Conservation (phyloP, 2,329 filamentous ascomycete genomes). For the Monilinia polystroma region DNA sequence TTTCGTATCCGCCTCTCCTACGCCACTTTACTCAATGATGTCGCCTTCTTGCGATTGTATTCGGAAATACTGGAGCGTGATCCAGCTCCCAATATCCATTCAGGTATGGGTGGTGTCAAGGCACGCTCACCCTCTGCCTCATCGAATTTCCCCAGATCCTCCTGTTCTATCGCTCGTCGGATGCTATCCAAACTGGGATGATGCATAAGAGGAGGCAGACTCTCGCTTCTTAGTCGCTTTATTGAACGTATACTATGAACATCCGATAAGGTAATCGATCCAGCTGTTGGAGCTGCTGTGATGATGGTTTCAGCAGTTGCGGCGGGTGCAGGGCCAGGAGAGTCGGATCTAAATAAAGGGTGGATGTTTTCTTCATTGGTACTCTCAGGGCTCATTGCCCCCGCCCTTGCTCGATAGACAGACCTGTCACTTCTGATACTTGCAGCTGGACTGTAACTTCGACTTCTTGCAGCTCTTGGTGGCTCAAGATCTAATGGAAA, state of each 20-base stretch:
- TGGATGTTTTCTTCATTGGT: slow-evolving; percentile 67
- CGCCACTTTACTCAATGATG: slow-evolving; percentile 19
- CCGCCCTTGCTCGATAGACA: slow-evolving; percentile 21
- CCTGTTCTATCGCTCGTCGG: slow-evolving; percentile 31
- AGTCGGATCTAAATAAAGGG: slow-evolving; percentile 73
- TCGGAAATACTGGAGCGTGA: slow-evolving; percentile 50
- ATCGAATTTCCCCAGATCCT: slow-evolving; percentile 35
- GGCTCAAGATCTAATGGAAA: slow-evolving; percentile 57
- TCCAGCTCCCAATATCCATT: slow-evolving; percentile 59
- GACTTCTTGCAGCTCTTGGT: slow-evolving; percentile 41
- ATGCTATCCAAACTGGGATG: slow-evolving; percentile 51
- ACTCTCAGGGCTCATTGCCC: slow-evolving; percentile 39
- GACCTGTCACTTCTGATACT: slow-evolving; percentile 29
- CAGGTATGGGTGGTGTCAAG: slow-evolving; percentile 60
- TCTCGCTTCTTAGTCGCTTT: slow-evolving; percentile 56
- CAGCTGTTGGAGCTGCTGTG: slow-evolving; percentile 66
- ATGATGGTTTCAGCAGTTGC: slow-evolving; percentile 70
- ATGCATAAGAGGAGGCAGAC: slow-evolving; percentile 52
- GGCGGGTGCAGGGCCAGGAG: slow-evolving; percentile 63
- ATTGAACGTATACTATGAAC: slow-evolving; percentile 52
- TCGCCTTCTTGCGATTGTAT: slow-evolving; percentile 42
- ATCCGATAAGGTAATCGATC: slow-evolving; percentile 57
- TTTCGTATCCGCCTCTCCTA: slow-evolving; percentile 27
- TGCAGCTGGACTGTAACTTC: slow-evolving; percentile 39
- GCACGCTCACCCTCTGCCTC: slow-evolving; percentile 44